phyloP scores from a whole-genome alignment of 2,329 filamentous ascomycete genomes.

The Cryphonectria nitschkei region DNA sequence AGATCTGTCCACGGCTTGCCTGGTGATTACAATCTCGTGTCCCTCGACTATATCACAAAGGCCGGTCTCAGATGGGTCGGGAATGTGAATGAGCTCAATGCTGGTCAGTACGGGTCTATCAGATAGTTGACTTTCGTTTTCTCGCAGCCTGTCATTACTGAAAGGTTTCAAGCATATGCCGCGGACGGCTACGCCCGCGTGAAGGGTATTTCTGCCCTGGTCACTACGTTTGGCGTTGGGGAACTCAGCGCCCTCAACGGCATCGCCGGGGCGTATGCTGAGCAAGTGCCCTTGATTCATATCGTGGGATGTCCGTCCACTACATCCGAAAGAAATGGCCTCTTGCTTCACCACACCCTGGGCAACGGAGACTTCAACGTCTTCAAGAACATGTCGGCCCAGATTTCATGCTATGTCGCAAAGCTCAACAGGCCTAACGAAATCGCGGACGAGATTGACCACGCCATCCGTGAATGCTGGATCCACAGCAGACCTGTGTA shows the following conservation, averaged over 20 bases:
- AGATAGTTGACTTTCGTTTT: too few species aligned
- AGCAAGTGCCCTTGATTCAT: constrained; percentile 73
- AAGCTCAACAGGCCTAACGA: constrained; percentile 71
- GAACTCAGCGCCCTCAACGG: constrained; percentile 76
- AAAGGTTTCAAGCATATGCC: constrained; percentile 61
- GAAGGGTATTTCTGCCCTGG: constrained; percentile 69
- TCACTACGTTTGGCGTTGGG: constrained; percentile 78
- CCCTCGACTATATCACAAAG: constrained; percentile 67
- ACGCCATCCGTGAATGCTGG: constrained; percentile 75
- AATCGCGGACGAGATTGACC: constrained; percentile 76
- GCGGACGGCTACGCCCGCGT: constrained; percentile 80
- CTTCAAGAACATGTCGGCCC: constrained; percentile 76
- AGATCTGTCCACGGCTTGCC: constrained; percentile 70
- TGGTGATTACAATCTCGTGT: constrained; percentile 73
- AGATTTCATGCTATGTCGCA: constrained; percentile 72
- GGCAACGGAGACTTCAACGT: constrained; percentile 82
- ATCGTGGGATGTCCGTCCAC: constrained; percentile 61
- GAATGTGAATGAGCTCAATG: constrained; percentile 75
- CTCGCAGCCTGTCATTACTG: constrained; percentile 24
- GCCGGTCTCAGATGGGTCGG: constrained; percentile 66
- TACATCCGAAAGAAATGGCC: constrained; percentile 50
- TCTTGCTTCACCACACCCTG: constrained; percentile 68
- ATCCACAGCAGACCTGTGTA: constrained; percentile 79
- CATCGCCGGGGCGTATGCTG: constrained; percentile 73
- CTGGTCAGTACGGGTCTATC: constrained; percentile 50